Conservation (phyloP, 1,139 yeast species). For the Spathaspora sp. region DNA sequence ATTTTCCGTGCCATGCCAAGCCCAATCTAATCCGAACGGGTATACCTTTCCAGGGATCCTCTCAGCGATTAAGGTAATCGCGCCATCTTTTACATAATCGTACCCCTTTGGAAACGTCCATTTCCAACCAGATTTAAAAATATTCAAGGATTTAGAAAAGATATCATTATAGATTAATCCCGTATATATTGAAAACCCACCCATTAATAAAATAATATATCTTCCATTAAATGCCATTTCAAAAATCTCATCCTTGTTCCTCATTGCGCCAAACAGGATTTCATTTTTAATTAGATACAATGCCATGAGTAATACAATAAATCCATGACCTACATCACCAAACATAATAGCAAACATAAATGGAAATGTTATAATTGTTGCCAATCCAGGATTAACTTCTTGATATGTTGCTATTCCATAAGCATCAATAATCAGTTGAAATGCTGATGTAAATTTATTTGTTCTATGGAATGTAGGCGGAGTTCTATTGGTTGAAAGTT, state of each 20-base stretch:
- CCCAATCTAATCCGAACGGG: slow-evolving; percentile 85
- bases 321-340: slow-evolving; percentile 97
- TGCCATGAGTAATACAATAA: slow-evolving; percentile 74
- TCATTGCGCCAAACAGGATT: slow-evolving; percentile 57
- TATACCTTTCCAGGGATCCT: slow-evolving; percentile 60
- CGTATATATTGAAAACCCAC: slow-evolving; percentile 87
- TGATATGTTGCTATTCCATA: slow-evolving; percentile 93
- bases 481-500: slow-evolving; percentile 72
- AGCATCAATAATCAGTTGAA: slow-evolving; percentile 91
- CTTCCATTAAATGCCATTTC: slow-evolving; percentile 96
- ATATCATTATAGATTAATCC: slow-evolving; percentile 92
- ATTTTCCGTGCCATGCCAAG: slow-evolving; percentile 98
- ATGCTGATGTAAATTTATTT: slow-evolving; percentile 88
- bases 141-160: slow-evolving; percentile 84
- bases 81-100: slow-evolving; percentile 50
- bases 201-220: slow-evolving; percentile 88
- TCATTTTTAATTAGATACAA: slow-evolving; percentile 70
- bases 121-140: slow-evolving; percentile 86
- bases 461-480: slow-evolving; percentile 95
- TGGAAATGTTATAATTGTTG: slow-evolving; percentile 94
- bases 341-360: slow-evolving; percentile 99
- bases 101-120: slow-evolving; percentile 71
- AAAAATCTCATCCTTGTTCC: slow-evolving; percentile 84
- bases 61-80: slow-evolving; percentile 54
- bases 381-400: slow-evolving; percentile 94